A percentile compares a stretch with the other conserved stretches of the same genome.
These are phyloP conservation scores for Punctularia strigosozonata DNA, from an alignment of 768 basidiomycete genomes.

Conservation along the genomic window DNA sequence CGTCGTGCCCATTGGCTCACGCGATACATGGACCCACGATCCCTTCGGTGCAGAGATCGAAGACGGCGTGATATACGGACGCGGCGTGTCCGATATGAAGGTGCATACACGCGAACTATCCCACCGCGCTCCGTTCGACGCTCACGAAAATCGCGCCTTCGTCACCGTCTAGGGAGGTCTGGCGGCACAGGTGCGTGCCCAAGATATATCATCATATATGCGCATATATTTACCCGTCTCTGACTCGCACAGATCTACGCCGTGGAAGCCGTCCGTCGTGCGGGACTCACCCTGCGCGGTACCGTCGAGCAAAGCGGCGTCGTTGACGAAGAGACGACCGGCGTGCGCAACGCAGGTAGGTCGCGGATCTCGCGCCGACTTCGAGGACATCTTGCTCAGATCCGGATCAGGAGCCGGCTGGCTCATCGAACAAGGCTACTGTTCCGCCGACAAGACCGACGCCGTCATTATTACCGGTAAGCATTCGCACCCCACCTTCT, in stretches of 20 bases:
- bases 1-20: slow-evolving; percentile 4
- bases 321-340: slow-evolving; percentile 4
- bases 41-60: slow-evolving; percentile 4
- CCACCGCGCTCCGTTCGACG: too few relatives aligned
- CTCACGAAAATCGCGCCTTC: too few relatives aligned
- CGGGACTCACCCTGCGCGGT: slow-evolving; percentile 3
- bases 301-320: slow-evolving; percentile 4
- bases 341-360: slow-evolving; percentile 3
- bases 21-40: too few relatives aligned
- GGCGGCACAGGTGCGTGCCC: slow-evolving; percentile 2
- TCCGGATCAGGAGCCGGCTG: too few relatives aligned
- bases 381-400: too few relatives aligned
- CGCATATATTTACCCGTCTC: too few relatives aligned
- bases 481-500: too few relatives aligned
- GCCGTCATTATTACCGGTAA: slow-evolving; percentile 4
- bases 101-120: too few relatives aligned
- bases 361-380: too few relatives aligned
- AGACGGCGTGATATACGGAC: slow-evolving; percentile 3
- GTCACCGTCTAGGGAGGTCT: too few relatives aligned
- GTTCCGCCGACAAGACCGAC: slow-evolving; percentile 2
- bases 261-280: slow-evolving; percentile 3
- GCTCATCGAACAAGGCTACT: slow-evolving; percentile 4
- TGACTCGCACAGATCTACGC: slow-evolving; percentile 4
- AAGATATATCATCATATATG: background rate
- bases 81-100: slow-evolving; percentile 4